These are phyloP conservation scores for Coemansia asiatica DNA, from an alignment of 192 early-diverging fungal species.

Conservation along the genomic window DNA sequence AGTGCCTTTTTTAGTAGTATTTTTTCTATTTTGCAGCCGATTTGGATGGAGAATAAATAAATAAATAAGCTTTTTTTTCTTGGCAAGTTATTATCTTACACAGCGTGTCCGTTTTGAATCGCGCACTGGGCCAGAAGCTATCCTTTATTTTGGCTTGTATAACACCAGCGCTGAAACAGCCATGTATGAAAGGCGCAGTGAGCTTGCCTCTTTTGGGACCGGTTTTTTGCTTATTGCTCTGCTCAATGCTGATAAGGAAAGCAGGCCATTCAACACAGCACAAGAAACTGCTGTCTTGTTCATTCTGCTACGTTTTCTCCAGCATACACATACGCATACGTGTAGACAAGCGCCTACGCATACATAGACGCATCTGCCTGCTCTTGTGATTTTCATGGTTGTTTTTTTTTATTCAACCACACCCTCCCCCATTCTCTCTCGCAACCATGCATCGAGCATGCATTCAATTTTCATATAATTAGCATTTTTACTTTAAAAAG, in stretches of 20 bases:
- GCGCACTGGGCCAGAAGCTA: neutral
- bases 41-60: neutral
- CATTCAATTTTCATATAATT: constrained; percentile 54
- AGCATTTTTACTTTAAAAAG: constrained; percentile 37
- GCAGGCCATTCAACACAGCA: neutral
- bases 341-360: neutral
- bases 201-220: neutral
- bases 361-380: constrained; percentile 13
- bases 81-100: neutral
- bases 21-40: neutral
- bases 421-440: constrained; percentile 19
- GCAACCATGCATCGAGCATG: constrained; percentile 33
- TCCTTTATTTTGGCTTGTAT: neutral
- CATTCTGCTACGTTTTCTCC: constrained; percentile 12
- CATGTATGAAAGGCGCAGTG: neutral
- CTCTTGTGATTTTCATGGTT: constrained; percentile 44
- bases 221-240: neutral
- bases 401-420: constrained; percentile 24
- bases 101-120: neutral
- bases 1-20: neutral
- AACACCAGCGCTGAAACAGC: no score
- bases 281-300: neutral
- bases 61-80: neutral
- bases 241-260: neutral
- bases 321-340: constrained; percentile 18